Evolutionary conservation across 2,329 filamentous ascomycete genomes (phyloP), one percentile per base, ranked within the genome.

Genomic region (Sarocladium strictum): DNA sequence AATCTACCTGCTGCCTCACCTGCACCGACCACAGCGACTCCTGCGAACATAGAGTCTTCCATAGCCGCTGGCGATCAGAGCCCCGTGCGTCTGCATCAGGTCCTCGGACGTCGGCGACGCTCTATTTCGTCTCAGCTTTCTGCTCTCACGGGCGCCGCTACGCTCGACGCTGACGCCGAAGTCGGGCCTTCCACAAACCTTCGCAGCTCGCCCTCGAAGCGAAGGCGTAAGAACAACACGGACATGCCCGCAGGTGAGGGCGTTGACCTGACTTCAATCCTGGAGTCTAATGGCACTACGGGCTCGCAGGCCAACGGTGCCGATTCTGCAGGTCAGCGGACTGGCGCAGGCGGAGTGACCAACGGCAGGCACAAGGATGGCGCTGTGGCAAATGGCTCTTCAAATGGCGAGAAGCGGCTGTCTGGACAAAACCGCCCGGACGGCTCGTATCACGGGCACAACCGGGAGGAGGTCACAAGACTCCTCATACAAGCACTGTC

Each of bases 381-480:
- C 54, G 67, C 70, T 55, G 66, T 75, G 19, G 67, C 77, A 6
- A 88, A 87, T 63, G 82, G 85, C 33, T 77, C 80, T 37, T 69
- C 76, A 12, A 67, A 59, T 50, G 63, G 63, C 29, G 62, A 64
- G n/a, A 66, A 64, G 55, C 57, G 55, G 51, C 56, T 51, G 23
- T 38, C 57, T 15, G 49, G 55, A 12, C 53, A 38, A 12, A 57
- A 54, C 19, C 57, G 57, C 29, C 59, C 57, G 12, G 58, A 63
- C 2, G 51, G 62, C 43, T 70, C 68, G 26, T 97, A 95, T 68
- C 87, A 85, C 65, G 92, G 91, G 17, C 93, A 97, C 66, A 84
- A 94, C 66, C 84, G 90, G 66, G 91, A 96, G 75, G 93, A 99
- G 73, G 87, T 97, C 43, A 96, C 93, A 4, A 80, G 94, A 54